phyloP scores from a whole-genome alignment of 2,329 filamentous ascomycete species.

The Calonectria pseudoreteaudii region DNA sequence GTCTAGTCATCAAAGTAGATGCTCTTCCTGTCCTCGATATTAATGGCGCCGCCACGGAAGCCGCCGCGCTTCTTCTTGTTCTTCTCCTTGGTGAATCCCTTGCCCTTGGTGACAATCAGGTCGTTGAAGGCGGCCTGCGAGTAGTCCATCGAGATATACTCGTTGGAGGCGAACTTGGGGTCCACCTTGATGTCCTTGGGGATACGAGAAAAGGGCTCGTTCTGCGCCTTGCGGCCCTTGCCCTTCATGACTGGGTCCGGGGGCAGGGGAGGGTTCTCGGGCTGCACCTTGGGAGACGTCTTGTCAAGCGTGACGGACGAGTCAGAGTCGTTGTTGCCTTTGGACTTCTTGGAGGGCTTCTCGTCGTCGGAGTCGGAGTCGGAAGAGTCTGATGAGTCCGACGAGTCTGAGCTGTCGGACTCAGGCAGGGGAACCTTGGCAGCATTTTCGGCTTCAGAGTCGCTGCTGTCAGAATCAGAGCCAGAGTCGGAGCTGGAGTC shows the following conservation, averaged over 20 bases:
- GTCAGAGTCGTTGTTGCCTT: slow-evolving; percentile 49
- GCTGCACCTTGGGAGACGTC: slow-evolving; percentile 55
- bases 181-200: slow-evolving; percentile 77
- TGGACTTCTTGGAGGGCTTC: slow-evolving; percentile 34
- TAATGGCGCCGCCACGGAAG: slow-evolving; percentile 90
- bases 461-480: slow-evolving; percentile 53
- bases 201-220: slow-evolving; percentile 82
- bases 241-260: slow-evolving; percentile 56
- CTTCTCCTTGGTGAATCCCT: slow-evolving; percentile 99
- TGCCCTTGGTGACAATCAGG: slow-evolving; percentile 90
- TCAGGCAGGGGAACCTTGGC: slow-evolving; percentile 57
- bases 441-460: slow-evolving; percentile 51
- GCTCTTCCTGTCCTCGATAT: slow-evolving; percentile 83
- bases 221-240: slow-evolving; percentile 58
- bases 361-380: slow-evolving; percentile 49
- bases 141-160: slow-evolving; percentile 87
- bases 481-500: slow-evolving; percentile 47
- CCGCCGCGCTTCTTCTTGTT: slow-evolving; percentile 97
- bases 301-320: slow-evolving; percentile 64
- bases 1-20: slow-evolving; percentile 93
- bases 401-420: slow-evolving; percentile 50
- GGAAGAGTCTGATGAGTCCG: slow-evolving; percentile 50
- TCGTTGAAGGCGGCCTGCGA: slow-evolving; percentile 90
- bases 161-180: slow-evolving; percentile 79
- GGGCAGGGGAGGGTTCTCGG: slow-evolving; percentile 63